A percentile compares a stretch with the other conserved stretches of the same genome.
Conservation (phyloP, 2,329 filamentous ascomycete species). For the Xylaria polymorpha region DNA sequence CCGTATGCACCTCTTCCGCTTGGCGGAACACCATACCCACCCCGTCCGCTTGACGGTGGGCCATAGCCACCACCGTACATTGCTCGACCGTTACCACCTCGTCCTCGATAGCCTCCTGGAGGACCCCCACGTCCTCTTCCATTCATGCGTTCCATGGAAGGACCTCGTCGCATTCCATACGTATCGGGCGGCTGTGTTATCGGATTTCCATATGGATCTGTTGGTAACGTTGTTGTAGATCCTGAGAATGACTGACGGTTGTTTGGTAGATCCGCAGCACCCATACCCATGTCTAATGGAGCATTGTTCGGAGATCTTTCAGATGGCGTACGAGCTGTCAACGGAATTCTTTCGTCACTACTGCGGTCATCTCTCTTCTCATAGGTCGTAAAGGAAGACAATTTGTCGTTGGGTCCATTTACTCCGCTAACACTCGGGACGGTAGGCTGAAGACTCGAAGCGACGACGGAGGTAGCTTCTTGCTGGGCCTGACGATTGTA, state of each 20-base stretch:
- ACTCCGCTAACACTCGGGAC: slow-evolving; percentile 68
- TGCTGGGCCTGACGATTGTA: slow-evolving; percentile 76
- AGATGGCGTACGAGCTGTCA: slow-evolving; percentile 73
- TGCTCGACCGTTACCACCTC: slow-evolving; percentile 62
- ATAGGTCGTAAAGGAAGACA: slow-evolving; percentile 71
- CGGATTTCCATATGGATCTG: slow-evolving; percentile 75
- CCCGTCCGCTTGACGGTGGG: slow-evolving; percentile 58
- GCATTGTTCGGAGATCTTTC: slow-evolving; percentile 64
- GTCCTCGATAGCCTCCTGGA: slow-evolving; percentile 60
- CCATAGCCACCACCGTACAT: slow-evolving; percentile 57
- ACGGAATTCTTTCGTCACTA: slow-evolving; percentile 76
- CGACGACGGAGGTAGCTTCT: slow-evolving; percentile 57
- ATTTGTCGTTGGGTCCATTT: slow-evolving; percentile 59
- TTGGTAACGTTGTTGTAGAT: slow-evolving; percentile 53
- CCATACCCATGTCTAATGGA: slow-evolving; percentile 55
- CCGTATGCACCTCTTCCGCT: slow-evolving; percentile 53
- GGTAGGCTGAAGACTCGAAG: slow-evolving; percentile 65
- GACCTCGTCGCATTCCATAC: slow-evolving; percentile 60
- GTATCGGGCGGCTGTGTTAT: slow-evolving; percentile 57
- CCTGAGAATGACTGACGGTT: slow-evolving; percentile 54
- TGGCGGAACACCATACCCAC: slow-evolving; percentile 57
- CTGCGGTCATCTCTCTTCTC: slow-evolving; percentile 71
- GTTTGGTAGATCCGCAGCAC: slow-evolving; percentile 52
- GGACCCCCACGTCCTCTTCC: slow-evolving; percentile 66
- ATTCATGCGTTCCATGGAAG: slow-evolving; percentile 61